Evolutionary conservation across 352 stramenopile genomes (phyloP).

Genomic region (Saprolegnia diclina): DNA sequence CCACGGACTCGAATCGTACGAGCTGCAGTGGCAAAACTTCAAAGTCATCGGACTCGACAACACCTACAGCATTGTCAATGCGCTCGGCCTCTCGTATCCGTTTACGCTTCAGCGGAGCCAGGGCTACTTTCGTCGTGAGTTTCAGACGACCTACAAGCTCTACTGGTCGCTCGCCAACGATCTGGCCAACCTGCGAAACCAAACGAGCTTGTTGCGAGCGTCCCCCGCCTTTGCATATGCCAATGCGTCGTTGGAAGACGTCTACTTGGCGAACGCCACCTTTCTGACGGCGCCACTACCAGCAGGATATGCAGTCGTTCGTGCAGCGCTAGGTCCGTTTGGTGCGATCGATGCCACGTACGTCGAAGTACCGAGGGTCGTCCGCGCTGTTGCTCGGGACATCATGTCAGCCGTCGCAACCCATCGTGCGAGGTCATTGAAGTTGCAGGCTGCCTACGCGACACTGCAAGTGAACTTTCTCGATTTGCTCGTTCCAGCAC

Average conservation of each 20-base stretch:
- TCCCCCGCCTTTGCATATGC: not conserved
- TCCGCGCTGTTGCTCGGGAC: too few relatives aligned
- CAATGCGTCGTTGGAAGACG: not conserved
- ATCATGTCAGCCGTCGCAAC: too few relatives aligned
- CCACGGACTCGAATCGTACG: not conserved
- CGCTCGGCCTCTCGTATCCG: not conserved
- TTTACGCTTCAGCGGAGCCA: not conserved
- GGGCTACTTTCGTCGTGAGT: not conserved
- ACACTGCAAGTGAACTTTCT: too few relatives aligned
- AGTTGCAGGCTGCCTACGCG: too few relatives aligned
- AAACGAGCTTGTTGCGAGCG: not conserved
- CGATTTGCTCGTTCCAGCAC: too few relatives aligned
- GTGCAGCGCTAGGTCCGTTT: not conserved
- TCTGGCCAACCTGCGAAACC: not conserved
- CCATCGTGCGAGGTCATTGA: too few relatives aligned
- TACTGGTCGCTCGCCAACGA: slow-evolving; percentile 1
- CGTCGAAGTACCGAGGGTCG: not conserved
- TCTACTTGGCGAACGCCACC: not conserved
- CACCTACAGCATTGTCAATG: not conserved
- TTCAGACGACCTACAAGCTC: not conserved
- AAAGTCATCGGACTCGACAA: not conserved
- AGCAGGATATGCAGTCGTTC: not conserved
- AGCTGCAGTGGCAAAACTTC: slow-evolving; percentile 5
- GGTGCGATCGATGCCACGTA: not conserved
- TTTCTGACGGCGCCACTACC: not conserved